Conservation (phyloP, 2,329 filamentous ascomycete genomes). For the Neofusicoccum laricinum region DNA sequence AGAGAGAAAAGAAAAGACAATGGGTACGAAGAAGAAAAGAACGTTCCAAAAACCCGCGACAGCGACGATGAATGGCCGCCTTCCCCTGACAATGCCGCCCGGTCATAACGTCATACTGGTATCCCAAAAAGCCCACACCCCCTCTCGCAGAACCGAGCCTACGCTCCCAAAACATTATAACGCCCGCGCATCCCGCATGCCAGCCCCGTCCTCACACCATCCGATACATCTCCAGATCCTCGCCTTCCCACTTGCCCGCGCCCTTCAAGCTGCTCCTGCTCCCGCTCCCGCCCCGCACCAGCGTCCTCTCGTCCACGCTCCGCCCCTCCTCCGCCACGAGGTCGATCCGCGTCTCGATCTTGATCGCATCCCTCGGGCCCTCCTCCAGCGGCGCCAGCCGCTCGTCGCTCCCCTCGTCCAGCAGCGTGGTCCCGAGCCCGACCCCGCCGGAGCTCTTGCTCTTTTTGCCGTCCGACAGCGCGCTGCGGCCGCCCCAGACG, state of each 20-base stretch:
- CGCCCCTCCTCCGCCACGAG: background rate
- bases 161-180: no score
- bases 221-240: background rate
- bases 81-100: no score
- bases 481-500: background rate
- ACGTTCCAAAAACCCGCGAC: no score
- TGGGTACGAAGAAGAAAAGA: no score
- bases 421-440: background rate
- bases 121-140: no score
- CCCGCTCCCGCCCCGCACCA: background rate
- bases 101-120: no score
- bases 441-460: background rate
- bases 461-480: background rate
- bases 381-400: background rate
- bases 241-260: background rate
- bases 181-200: no score
- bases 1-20: no score
- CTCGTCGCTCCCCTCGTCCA: background rate
- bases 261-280: background rate
- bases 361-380: background rate
- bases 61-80: no score
- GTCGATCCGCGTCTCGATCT: background rate
- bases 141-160: no score
- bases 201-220: background rate
- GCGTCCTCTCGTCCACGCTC: background rate